Evolutionary conservation across 2,329 filamentous ascomycete species (phyloP), one percentile per base, ranked within the genome.

Genomic region (Verticillium nubilum): DNA sequence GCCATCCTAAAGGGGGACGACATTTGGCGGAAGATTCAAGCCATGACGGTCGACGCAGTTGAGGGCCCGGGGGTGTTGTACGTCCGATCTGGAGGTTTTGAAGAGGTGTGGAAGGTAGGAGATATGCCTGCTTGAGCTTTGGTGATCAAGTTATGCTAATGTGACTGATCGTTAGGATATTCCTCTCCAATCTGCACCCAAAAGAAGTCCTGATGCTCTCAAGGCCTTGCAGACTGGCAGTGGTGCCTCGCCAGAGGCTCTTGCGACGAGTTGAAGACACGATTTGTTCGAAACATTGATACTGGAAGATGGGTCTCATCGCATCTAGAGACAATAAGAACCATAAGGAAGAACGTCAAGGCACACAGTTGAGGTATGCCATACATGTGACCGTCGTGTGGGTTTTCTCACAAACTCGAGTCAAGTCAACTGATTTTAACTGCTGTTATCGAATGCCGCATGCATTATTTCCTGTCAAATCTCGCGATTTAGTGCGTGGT

Each of bases 11-110:
- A 78, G 62, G 78, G 78, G 0, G 79, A 81, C 0, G 78, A 80
- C 4, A 76, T 83, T 66, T 92, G 88, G 88, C 69, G 79, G 59
- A 83, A 78, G 68, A 69, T 89, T 55, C 79, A 80, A 26, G 81
- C 86, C 66, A 78, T 91, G 74, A 79, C 85, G 13, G 74, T 88
- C 57, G 87, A 90, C 68, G 80, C 80, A 19, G 82, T 86, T 13
- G 83, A 88, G 67, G 35, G 35, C 35, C 35, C 35, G 13, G 35
- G 35, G 4, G 70, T 72, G 1, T 72, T 69, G 31, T 92, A 87
- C 87, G 82, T 89, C 13, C 75, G 85, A 25, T 80, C 79, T 54
- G 78, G 80, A 50, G 89, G 88, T 0, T 85, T 88, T 64, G 79
- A 86, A 1, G 79, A 87, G 67, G 86, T 87, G 4, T 92, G 89